Evolutionary conservation across 305 asterid species (phyloP).

Genomic region (Caryopteris hybrid): DNA sequence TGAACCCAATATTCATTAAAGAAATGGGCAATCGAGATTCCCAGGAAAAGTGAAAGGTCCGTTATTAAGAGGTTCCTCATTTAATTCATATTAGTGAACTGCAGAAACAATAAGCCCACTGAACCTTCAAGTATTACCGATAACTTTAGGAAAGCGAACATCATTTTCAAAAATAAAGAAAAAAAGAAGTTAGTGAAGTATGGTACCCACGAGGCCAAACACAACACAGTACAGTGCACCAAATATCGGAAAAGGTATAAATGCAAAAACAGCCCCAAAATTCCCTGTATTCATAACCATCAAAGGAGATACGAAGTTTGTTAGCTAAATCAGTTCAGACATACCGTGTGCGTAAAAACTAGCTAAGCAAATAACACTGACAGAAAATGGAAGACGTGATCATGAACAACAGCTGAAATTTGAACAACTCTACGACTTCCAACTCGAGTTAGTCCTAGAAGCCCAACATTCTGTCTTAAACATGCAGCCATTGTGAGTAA

Average conservation of each 20-base stretch:
- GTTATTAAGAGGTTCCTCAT: slow-evolving; percentile 93
- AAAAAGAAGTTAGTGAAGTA: not conserved
- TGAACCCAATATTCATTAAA: slow-evolving; percentile 64
- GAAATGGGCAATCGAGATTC: slow-evolving; percentile 89
- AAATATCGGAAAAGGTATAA: slow-evolving; percentile 84
- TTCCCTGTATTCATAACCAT: no score
- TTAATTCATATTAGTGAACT: slow-evolving; percentile 93
- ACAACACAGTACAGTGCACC: slow-evolving; percentile 92
- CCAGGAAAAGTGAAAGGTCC: slow-evolving; percentile 90
- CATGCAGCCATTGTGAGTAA: no score
- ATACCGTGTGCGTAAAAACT: not conserved
- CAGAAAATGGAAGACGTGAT: slow-evolving; percentile 91
- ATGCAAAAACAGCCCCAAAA: slow-evolving; percentile 96
- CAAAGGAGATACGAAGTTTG: no score
- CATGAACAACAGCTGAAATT: slow-evolving; percentile 93
- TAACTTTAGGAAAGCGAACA: no score
- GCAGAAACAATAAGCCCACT: slow-evolving; percentile 91
- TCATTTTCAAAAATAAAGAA: no score
- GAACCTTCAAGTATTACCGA: slow-evolving; percentile 91
- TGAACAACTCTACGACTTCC: slow-evolving; percentile 99
- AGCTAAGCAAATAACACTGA: slow-evolving; percentile 13
- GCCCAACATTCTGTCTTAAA: slow-evolving; percentile 92
- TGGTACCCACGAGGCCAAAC: slow-evolving; percentile 94
- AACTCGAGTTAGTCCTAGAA: slow-evolving; percentile 95
- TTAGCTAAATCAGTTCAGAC: slow-evolving; percentile 12